Conservation (phyloP, 2,329 filamentous ascomycete genomes). For the Aspergillus alliaceus region DNA sequence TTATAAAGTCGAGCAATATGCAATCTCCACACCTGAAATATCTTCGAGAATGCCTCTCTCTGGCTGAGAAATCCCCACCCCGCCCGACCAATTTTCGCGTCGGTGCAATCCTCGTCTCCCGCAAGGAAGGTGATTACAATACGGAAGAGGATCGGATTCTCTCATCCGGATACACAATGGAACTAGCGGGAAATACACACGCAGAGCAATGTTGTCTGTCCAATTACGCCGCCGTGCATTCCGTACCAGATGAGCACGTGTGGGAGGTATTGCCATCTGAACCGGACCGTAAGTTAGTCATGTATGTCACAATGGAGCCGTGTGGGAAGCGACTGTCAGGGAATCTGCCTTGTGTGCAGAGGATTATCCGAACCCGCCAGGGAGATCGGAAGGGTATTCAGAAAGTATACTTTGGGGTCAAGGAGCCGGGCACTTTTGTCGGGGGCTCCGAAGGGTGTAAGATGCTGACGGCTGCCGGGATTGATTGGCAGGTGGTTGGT, state of each 20-base stretch:
- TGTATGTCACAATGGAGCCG: slow-evolving; percentile 87
- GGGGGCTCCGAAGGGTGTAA: slow-evolving; percentile 72
- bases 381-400: slow-evolving; percentile 61
- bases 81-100: slow-evolving; percentile 92
- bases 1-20: background rate
- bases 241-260: slow-evolving; percentile 35
- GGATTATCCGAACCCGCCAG: slow-evolving; percentile 61
- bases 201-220: slow-evolving; percentile 89
- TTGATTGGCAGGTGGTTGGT: slow-evolving; percentile 69
- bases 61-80: slow-evolving; percentile 77
- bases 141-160: slow-evolving; percentile 55
- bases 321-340: slow-evolving; percentile 48
- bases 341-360: slow-evolving; percentile 64
- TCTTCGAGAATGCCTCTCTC: slow-evolving; percentile 71
- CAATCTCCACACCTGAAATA: slow-evolving; percentile 44
- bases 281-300: slow-evolving; percentile 50
- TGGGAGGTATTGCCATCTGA: slow-evolving; percentile 42
- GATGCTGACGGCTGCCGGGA: slow-evolving; percentile 69
- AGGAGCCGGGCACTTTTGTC: slow-evolving; percentile 89
- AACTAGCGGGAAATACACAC: slow-evolving; percentile 90
- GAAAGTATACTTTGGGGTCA: slow-evolving; percentile 82
- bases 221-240: slow-evolving; percentile 55
- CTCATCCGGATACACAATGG: slow-evolving; percentile 84
- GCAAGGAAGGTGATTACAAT: slow-evolving; percentile 26
- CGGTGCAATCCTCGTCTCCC: slow-evolving; percentile 75